A percentile compares a stretch with the other conserved stretches of the same genome.
phyloP scores from a whole-genome alignment of 768 basidiomycete species.

The Suillus variegatus region DNA sequence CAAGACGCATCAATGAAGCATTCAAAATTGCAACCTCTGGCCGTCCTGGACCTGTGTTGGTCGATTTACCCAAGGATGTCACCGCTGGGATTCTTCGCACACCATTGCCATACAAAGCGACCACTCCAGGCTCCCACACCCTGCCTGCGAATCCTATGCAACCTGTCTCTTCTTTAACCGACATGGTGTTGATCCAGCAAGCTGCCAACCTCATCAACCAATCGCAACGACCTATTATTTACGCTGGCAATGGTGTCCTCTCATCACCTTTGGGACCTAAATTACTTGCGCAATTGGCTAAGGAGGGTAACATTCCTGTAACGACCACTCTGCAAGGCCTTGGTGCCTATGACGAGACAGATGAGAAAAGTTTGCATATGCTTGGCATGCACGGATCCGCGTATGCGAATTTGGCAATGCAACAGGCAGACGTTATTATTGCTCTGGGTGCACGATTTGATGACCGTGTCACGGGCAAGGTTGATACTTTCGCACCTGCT shows the following conservation, averaged over 20 bases:
- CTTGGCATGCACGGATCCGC: constrained; percentile 98
- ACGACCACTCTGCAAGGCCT: constrained; percentile 96
- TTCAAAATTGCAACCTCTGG: constrained; percentile 99
- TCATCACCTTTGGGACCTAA: constrained; percentile 79
- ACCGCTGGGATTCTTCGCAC: constrained; percentile 89
- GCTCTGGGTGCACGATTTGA: constrained; percentile 97
- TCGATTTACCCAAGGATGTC: constrained; percentile 98
- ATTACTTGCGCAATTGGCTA: constrained; percentile 75
- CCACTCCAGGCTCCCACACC: constrained; percentile 80
- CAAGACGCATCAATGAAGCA: constrained; percentile 95
- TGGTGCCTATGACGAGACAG: constrained; percentile 91
- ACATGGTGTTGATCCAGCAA: constrained; percentile 67
- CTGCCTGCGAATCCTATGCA: constrained; percentile 77
- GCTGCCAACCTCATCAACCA: constrained; percentile 92
- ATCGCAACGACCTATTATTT: constrained; percentile 88
- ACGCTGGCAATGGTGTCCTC: constrained; percentile 90
- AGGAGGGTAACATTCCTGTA: constrained; percentile 92
- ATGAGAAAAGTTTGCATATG: constrained; percentile 90
- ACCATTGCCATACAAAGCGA: constrained; percentile 82
- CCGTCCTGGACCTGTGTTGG: constrained; percentile 95
- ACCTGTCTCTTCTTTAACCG: constrained; percentile 55
- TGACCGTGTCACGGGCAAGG: constrained; percentile 94
- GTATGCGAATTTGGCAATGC: constrained; percentile 98
- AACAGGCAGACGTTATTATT: constrained; percentile 96
- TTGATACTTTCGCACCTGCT: constrained; percentile 88